Evolutionary conservation across 1,284 basidiomycete species (phyloP).

Genomic region (Trichosporon sp.): DNA sequence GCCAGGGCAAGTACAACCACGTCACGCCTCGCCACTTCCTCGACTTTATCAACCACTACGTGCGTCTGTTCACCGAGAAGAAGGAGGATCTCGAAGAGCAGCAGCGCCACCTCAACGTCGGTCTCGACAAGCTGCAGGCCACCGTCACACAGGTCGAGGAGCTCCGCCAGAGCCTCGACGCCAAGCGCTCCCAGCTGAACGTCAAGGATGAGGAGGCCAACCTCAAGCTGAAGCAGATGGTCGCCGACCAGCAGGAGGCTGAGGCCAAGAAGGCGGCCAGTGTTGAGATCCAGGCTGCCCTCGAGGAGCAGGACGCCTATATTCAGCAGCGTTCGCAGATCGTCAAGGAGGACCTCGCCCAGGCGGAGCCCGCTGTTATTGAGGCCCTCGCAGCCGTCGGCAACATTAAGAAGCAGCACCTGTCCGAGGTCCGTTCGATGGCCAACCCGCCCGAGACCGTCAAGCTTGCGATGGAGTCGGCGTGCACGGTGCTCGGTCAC

Average conservation of each 20-base stretch:
- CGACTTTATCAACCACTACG: constrained; percentile 98
- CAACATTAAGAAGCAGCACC: constrained; percentile 93
- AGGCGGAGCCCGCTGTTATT: constrained; percentile 93
- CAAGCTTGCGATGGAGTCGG: constrained; percentile 98
- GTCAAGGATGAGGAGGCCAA: constrained; percentile 94
- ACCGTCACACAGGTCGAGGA: constrained; percentile 96
- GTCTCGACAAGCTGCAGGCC: constrained; percentile 92
- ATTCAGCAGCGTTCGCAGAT: constrained; percentile 83
- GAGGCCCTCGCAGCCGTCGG: constrained; percentile 94
- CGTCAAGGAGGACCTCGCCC: constrained; percentile 92
- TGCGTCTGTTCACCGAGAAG: constrained; percentile 93
- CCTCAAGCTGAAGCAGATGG: constrained; percentile 96
- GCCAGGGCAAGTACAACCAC: constrained; percentile 90
- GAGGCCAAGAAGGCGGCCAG: constrained; percentile 97
- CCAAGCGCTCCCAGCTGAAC: constrained; percentile 87
- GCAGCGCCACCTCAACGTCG: constrained; percentile 96
- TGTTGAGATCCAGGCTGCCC: constrained; percentile 88
- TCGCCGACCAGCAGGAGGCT: constrained; percentile 95
- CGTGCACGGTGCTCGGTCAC: constrained; percentile 95
- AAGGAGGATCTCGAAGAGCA: constrained; percentile 98
- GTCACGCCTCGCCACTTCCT: constrained; percentile 98
- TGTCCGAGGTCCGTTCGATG: constrained; percentile 98
- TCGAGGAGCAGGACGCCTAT: constrained; percentile 83
- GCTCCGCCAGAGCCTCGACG: constrained; percentile 87
- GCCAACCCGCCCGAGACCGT: constrained; percentile 97